Evolutionary conservation across 495 filamentous ascomycete genomes (phyloP), one percentile per base, ranked within the genome.

Genomic region (Penicillium bovifimosum): DNA sequence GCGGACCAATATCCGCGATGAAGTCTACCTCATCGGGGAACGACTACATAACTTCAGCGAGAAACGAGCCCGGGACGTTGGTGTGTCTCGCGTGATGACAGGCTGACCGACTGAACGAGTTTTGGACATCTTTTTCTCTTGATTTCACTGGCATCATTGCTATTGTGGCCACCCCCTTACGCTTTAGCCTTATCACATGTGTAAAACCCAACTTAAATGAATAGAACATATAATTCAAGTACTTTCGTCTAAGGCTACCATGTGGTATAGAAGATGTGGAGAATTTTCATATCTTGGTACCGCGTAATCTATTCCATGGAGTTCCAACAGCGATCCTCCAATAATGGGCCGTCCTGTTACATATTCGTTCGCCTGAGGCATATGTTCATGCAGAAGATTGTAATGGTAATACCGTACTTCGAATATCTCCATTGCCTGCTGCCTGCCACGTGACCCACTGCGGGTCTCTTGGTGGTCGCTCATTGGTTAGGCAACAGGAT

Each of bases 1-100:
- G 93, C 82, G 87, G 63, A 78, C 82, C 61, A 82, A 82, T 56
- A 90, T 99, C 42, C 73, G 86, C 29, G 93, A 99, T 63, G 93
- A 99, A 69, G 92, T 95, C 7, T 99, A 97, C 62, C 72, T 97
- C 55, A 93, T 96, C 61, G 93, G 93, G 2, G 91, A 97, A 72
- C 74, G 91, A 29, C 71, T 99, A 55, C 92, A 96, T 64, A 96
- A 96, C 64, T 93, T 93, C 70, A 87, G 88, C 2, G 90, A 85
- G 52, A 75, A 74, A 38, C 64, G 69, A 39, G 67, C 68, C 13
- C 65, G 64, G 40, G 70, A 76, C 51, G 72, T 73, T 5, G 72
- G 71, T 32, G 71, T 72, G 3, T 60, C 69, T 38, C 62, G 68
- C 11, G 64, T 75, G 34, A 73, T 69, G 44, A 75, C 73, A 1